Evolutionary conservation across 352 stramenopile genomes (phyloP), one percentile per base, ranked within the genome.

Genomic region (Globisporangium rhizosaccharum): DNA sequence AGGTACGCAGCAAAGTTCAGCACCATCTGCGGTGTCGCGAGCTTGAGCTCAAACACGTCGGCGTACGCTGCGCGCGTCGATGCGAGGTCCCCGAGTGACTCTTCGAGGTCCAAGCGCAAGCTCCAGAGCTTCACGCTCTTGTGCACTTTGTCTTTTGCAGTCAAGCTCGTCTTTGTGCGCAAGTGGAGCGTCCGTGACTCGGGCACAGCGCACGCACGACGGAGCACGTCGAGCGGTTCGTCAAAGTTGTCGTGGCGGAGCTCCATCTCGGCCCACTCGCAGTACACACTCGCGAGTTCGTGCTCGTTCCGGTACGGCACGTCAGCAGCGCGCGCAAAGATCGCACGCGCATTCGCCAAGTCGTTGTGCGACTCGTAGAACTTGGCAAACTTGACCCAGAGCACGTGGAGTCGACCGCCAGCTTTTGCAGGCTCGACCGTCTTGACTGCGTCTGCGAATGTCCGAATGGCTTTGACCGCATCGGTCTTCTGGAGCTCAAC

Each of bases 61-160:
- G 98, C 82, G 68, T 99, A 99, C 0, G 96, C 96, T 51, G 95
- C 94, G 33, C 97, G 91, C 15, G 94, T 96, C 2, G 88, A 98
- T 58, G 91, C 80, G 14, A 99, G 65, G 12, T 97, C 98, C 1
- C 97, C 98, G 4, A 99, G 68, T 45, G 87, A 98, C 68, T 99
- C 98, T 63, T 99, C 97, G 18, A 99, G 67, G 75, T 99, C 97
- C 25, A 99, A 74, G 12, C 98, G 90, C 23, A 99, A 63, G n/a
- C 83, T 90, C 97, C 97, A 99, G 17, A 99, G 67, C 61, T 95
- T 95, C 1, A 97, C 75, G 57, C 81, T 97, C 41, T 89, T 77
- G 52, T 96, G 81, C n/a, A 99, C 67, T 41, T 90, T 90, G 56
- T 92, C 76, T 30, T 82, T 87, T 3, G 75, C 68, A 1, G 64